A percentile compares a stretch with the other conserved stretches of the same genome.
Evolutionary conservation across 2,329 filamentous ascomycete species (phyloP).

Genomic region (Hymenoscyphus albidus): DNA sequence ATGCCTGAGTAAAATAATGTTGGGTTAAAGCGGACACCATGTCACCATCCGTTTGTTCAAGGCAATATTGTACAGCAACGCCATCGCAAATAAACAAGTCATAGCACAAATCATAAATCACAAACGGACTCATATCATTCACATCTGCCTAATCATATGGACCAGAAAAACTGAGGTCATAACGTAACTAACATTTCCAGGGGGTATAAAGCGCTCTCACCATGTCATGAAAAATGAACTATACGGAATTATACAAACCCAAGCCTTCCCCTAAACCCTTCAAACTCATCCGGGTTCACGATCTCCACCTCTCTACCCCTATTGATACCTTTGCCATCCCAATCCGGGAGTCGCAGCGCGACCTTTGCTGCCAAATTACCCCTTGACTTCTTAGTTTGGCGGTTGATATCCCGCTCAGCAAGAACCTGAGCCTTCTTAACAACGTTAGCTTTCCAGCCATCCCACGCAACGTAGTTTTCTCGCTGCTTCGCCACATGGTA

Average conservation of each 20-base stretch:
- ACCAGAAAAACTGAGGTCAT: not conserved
- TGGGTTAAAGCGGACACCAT: too few species aligned
- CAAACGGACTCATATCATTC: too few species aligned
- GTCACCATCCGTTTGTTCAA: too few species aligned
- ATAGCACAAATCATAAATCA: too few species aligned
- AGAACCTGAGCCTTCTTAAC: conserved; percentile 49
- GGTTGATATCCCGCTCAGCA: conserved; percentile 27
- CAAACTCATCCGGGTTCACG: conserved; percentile 31
- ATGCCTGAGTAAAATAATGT: too few species aligned
- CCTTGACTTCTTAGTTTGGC: conserved; percentile 19
- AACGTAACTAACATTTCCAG: not conserved
- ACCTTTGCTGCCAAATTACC: conserved; percentile 28
- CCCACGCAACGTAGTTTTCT: conserved; percentile 63
- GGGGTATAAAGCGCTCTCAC: not conserved
- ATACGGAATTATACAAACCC: conserved; percentile 31
- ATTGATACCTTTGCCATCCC: conserved; percentile 27
- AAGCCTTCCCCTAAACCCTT: conserved; percentile 30
- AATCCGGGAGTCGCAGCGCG: conserved; percentile 27
- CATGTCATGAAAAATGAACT: not conserved
- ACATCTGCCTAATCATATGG: not conserved
- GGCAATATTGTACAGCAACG: too few species aligned
- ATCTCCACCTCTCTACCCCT: conserved; percentile 31
- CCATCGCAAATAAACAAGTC: too few species aligned
- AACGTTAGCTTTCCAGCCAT: conserved; percentile 53
- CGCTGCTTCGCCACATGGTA: conserved; percentile 63